Evolutionary conservation across 2,329 filamentous ascomycete species (phyloP).

Genomic region (Neocucurbitaria cava): DNA sequence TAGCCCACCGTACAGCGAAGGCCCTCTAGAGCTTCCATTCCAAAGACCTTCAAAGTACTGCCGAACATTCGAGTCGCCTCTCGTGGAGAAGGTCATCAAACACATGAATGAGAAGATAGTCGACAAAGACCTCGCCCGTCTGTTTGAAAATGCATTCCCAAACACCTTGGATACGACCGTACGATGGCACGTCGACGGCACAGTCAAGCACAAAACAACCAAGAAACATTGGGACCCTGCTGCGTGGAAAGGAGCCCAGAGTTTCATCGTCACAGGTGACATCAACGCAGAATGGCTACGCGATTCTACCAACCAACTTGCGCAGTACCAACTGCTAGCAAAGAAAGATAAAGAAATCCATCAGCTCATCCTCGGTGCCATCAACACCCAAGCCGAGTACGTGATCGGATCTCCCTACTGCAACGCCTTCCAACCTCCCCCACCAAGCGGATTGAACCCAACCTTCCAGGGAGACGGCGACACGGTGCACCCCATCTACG

Average conservation of each 20-base stretch:
- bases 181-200: conserved; percentile 79
- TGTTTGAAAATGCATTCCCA: conserved; percentile 96
- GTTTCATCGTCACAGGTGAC: conserved; percentile 91
- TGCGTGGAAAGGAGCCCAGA: conserved; percentile 83
- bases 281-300: conserved; percentile 93
- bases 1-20: conserved; percentile 80
- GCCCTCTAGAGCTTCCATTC: conserved; percentile 80
- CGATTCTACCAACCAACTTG: conserved; percentile 91
- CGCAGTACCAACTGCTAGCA: conserved; percentile 85
- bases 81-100: conserved; percentile 86
- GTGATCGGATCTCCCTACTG: conserved; percentile 96
- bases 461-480: conserved; percentile 84
- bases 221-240: conserved; percentile 50
- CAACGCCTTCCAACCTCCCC: conserved; percentile 96
- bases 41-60: conserved; percentile 83
- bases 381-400: conserved; percentile 95
- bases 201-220: conserved; percentile 48
- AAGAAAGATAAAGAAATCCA: conserved; percentile 80
- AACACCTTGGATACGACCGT: conserved; percentile 91
- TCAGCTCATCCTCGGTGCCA: conserved; percentile 85
- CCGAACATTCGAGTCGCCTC: conserved; percentile 85
- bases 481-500: conserved; percentile 83
- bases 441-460: conserved; percentile 75
- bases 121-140: conserved; percentile 84
- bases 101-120: conserved; percentile 81